Base-by-base conservation (phyloP, 306 rosid genomes). In the Fragaria ananassa region DNA sequence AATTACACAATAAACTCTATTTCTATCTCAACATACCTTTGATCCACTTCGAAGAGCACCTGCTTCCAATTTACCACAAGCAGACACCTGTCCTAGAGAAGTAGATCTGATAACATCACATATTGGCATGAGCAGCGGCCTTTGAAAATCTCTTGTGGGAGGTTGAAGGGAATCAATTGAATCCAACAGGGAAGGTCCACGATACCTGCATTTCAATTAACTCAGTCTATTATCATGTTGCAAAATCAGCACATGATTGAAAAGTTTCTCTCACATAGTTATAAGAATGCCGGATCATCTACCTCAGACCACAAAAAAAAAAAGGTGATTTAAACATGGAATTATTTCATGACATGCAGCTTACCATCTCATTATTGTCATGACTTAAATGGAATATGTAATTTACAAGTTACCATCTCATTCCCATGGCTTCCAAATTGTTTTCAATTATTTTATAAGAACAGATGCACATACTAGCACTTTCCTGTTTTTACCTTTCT, bases 11-110 rank as follows among this genome's bases (percentile, higher is more conserved):
- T 62, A 34, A 75, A 27, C 66, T 63, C 58, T 71, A 71, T 74
- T 49, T 80, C 47, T 60, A 41, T 34, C 68, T 75, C 74, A 51
- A 56, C 54, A 49, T 88, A 95, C 99, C 97, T 92, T 95, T 23
- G 88, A 85, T 81, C 99, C 99, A 82, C 65, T 85, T 39, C 87
- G 86, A 86, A 95, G 90, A 85, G 99, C 99, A 78, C 99, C 99
- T 45, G 99, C 92, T 88, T 91, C 99, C 81, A 95, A 79, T 83
- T 95, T 95, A 77, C 99, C 99, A 82, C 89, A 85, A 72, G 97
- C 98, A 80, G 96, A 90, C 54, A 89, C 91, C 83, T 89, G 97
- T 34, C 97, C 97, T 45, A 88, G 82, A 34, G 88, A 76, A 62
- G 90, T 66, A 70, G 88, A 84, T 83, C 86, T 91, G 72, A 92